phyloP scores from a whole-genome alignment of 768 basidiomycete species.

The Termitomyces sp. region DNA sequence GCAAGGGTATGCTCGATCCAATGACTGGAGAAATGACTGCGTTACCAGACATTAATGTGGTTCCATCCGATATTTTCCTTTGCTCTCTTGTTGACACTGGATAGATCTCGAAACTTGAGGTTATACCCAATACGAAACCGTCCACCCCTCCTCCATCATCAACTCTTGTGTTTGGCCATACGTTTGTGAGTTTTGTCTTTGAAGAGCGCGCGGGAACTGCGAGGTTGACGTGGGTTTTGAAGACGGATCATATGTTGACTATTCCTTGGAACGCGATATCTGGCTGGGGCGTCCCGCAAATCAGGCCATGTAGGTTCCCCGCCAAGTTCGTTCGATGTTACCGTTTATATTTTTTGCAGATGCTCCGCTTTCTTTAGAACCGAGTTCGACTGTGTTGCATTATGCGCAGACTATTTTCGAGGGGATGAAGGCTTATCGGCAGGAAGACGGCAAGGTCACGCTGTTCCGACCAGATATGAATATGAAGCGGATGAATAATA shows the following conservation, averaged over 20 bases:
- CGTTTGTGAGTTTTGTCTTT: conserved; percentile 52
- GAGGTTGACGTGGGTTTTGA: conserved; percentile 3
- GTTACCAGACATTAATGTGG: conserved; percentile 31
- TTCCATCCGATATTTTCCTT: neutral
- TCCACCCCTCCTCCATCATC: conserved; percentile 59
- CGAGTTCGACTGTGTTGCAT: conserved; percentile 79
- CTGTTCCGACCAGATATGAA: conserved; percentile 97
- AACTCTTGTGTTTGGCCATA: conserved; percentile 76
- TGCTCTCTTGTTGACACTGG: neutral
- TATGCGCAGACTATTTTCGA: conserved; percentile 92
- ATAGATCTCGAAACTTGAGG: conserved; percentile 49
- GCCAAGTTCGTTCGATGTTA: conserved; percentile 2
- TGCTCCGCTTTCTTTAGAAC: conserved; percentile 68
- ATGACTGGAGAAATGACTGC: conserved; percentile 17
- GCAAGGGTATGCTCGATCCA: conserved; percentile 6
- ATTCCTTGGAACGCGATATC: conserved; percentile 64
- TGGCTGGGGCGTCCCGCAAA: conserved; percentile 83
- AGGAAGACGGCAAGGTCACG: conserved; percentile 63
- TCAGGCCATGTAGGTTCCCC: conserved; percentile 62
- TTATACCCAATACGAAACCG: conserved; percentile 45
- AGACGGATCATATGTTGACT: conserved; percentile 87
- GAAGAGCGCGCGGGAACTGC: neutral
- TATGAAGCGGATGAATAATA: conserved; percentile 92
- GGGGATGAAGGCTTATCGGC: conserved; percentile 91
- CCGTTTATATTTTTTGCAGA: conserved; percentile 33